phyloP scores from a whole-genome alignment of 208 protist genomes.

The Leishmania major region DNA sequence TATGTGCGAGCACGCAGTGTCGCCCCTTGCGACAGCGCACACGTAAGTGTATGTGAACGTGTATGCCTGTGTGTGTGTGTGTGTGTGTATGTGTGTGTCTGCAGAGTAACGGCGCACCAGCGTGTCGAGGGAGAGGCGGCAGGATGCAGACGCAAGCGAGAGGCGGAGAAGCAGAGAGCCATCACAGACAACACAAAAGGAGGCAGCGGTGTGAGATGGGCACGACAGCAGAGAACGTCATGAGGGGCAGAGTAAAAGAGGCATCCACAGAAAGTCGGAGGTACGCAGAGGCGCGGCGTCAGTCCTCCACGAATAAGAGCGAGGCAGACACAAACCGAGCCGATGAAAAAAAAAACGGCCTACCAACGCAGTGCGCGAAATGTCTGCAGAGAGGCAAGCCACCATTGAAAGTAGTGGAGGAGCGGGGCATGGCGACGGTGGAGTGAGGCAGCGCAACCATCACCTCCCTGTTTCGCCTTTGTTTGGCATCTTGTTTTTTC shows the following conservation, averaged over 20 bases:
- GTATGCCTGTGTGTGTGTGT: background rate
- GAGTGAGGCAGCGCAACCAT: background rate
- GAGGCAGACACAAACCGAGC: background rate
- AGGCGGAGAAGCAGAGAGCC: background rate
- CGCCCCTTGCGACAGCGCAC: background rate
- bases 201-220: background rate
- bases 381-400: background rate
- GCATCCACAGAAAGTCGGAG: background rate
- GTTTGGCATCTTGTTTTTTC: background rate
- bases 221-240: background rate
- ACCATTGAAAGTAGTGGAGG: background rate
- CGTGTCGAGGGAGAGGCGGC: background rate
- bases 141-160: background rate
- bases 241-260: background rate
- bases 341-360: background rate
- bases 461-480: background rate
- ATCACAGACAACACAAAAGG: background rate
- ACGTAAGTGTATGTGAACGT: background rate
- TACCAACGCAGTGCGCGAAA: background rate
- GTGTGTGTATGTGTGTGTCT: background rate
- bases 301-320: background rate
- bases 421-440: too few relatives aligned
- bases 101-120: background rate
- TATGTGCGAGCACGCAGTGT: background rate
- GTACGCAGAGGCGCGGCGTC: background rate